Evolutionary conservation across 306 rosid species (phyloP), one percentile per base, ranked within the genome.

Genomic region (Leucaena leucocephala): DNA sequence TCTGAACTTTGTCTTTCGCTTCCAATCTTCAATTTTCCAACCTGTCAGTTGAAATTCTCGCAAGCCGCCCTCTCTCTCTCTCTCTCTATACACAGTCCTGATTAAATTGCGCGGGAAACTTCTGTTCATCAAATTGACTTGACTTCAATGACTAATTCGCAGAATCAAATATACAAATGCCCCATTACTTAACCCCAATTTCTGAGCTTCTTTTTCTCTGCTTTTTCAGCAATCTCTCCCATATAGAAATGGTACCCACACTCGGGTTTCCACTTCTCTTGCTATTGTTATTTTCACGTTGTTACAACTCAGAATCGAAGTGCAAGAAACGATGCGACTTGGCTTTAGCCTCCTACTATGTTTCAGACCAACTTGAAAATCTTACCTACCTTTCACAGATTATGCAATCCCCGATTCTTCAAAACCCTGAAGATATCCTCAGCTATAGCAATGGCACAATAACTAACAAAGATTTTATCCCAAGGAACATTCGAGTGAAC

Each of bases 261-360:
- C 46, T 78, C 40, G 43, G 35, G 13, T 67, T 72, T 45, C 63
- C 11, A 68, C 2, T 80, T 55, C 14, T 75, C 77, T 70, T 27
- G 27, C 27, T 78, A 21, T 66, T 81, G 10, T 6, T 46, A 16
- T 2, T 82, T 14, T 69, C 72, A 12, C 64, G 75, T 9, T 63
- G 48, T 9, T 68, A 52, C 13, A 74, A 6, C 15, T 86, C 85
- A 77, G 83, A 86, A 75, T 84, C 97, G 2, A 72, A 78, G 39
- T 94, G 98, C 66, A 68, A 64, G 10, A 43, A 34, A 49, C 19
- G 69, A 15, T 94, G 97, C 65, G 80, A 44, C 0, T 52, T 80
- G 59, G 97, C 97, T 79, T 62, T 90, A 61, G 97, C 90, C 70
- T 90, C 98, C 8, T 87, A 91, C 76, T 79, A 74, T 27, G 63